These are phyloP conservation scores for Sarocladium strictum DNA, from an alignment of 2,329 filamentous ascomycete species.

Conservation along the genomic window DNA sequence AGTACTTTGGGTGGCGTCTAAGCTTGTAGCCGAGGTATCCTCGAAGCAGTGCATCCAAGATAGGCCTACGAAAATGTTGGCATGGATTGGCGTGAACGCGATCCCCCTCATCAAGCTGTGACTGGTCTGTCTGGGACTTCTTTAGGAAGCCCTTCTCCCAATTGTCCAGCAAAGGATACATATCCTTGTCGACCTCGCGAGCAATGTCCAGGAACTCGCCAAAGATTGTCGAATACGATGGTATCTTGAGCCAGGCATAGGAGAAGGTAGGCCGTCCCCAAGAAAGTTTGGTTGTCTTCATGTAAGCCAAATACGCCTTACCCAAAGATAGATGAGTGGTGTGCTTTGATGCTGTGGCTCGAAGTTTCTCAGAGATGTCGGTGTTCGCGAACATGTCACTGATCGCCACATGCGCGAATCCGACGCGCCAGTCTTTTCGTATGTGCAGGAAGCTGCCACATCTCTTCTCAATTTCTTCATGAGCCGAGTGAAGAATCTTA, in stretches of 20 bases:
- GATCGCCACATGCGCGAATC: background rate
- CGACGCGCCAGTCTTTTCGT: background rate
- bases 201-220: background rate
- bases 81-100: background rate
- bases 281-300: conserved; percentile 1
- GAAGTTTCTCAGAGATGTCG: background rate
- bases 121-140: background rate
- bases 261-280: conserved; percentile 3
- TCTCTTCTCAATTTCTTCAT: background rate
- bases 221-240: background rate
- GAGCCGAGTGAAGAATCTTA: background rate
- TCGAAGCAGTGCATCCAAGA: background rate
- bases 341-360: background rate
- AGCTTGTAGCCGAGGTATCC: background rate
- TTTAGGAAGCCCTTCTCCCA: background rate
- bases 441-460: background rate
- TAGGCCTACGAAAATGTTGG: background rate
- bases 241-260: background rate
- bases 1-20: background rate
- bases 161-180: background rate
- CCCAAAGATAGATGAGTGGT: background rate
- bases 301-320: background rate
- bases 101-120: background rate
- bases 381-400: background rate
- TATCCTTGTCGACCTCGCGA: background rate